Conservation (phyloP, 345 rosid species). For the Jatropha curcas region DNA sequence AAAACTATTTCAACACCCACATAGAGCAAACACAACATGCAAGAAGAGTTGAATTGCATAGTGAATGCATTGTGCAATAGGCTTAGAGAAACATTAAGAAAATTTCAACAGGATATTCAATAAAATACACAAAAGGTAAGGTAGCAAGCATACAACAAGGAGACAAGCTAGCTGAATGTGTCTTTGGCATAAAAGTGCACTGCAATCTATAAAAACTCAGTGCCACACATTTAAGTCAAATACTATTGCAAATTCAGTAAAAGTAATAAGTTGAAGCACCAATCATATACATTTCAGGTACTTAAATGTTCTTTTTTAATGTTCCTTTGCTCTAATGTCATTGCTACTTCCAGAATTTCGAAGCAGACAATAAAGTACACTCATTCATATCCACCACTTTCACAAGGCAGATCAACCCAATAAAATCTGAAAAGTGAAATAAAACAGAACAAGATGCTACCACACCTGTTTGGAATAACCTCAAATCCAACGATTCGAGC, state of each 20-base stretch:
- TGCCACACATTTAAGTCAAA: no score
- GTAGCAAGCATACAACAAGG: not conserved
- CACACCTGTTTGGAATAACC: conserved; percentile 86
- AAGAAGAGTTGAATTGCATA: not conserved
- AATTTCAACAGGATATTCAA: not conserved
- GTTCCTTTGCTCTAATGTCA: not conserved
- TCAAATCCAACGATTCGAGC: conserved; percentile 98
- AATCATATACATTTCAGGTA: not conserved
- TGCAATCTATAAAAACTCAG: no score
- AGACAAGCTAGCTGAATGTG: not conserved
- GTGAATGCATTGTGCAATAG: not conserved
- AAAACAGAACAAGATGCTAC: conserved; percentile 9
- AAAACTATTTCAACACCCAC: not conserved
- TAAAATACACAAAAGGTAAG: not conserved
- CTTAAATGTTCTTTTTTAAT: not conserved
- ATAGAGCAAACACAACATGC: not conserved
- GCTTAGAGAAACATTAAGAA: not conserved
- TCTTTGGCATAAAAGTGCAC: not conserved
- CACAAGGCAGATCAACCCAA: not conserved
- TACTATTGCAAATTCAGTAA: no score
- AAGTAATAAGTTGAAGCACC: not conserved
- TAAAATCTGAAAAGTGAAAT: not conserved
- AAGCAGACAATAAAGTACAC: not conserved
- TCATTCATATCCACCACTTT: not conserved
- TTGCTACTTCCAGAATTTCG: not conserved